Percentiles rank a stretch among this genome's conserved stretches.
Evolutionary conservation across 2,329 filamentous ascomycete species (phyloP).

Genomic region (Colletotrichum noveboracense): DNA sequence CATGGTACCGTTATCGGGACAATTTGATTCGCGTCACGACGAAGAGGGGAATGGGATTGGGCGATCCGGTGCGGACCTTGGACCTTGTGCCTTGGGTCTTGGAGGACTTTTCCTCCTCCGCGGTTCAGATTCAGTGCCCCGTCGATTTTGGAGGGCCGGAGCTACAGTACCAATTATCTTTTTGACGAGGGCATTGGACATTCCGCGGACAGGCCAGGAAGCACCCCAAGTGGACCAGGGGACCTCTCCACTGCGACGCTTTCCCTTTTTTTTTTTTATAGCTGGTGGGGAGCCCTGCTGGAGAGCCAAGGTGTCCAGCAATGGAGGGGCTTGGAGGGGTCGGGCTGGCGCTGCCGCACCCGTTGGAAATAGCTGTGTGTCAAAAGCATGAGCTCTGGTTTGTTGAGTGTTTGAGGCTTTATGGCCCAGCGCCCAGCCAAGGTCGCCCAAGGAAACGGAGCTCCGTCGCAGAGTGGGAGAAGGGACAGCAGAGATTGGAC

Average conservation of each 20-base stretch:
- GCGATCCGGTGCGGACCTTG: background rate
- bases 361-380: background rate
- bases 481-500: background rate
- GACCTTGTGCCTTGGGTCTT: background rate
- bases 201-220: background rate
- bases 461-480: background rate
- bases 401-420: conserved; percentile 21
- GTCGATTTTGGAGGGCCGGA: background rate
- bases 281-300: background rate
- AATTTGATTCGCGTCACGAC: conserved; percentile 8
- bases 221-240: conserved; percentile 2
- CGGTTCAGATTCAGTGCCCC: background rate
- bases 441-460: background rate
- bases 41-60: background rate
- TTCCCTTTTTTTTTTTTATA: background rate
- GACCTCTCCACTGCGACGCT: conserved; percentile 1
- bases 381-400: conserved; percentile 9
- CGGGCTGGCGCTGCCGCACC: background rate
- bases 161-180: background rate
- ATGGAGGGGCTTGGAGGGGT: background rate
- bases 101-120: conserved; percentile 10
- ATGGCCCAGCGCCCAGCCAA: background rate
- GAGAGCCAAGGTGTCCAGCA: background rate
- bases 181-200: background rate
- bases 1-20: background rate